Evolutionary conservation across 1,284 basidiomycete genomes (phyloP).

Genomic region (Cryptococcus sp.): DNA sequence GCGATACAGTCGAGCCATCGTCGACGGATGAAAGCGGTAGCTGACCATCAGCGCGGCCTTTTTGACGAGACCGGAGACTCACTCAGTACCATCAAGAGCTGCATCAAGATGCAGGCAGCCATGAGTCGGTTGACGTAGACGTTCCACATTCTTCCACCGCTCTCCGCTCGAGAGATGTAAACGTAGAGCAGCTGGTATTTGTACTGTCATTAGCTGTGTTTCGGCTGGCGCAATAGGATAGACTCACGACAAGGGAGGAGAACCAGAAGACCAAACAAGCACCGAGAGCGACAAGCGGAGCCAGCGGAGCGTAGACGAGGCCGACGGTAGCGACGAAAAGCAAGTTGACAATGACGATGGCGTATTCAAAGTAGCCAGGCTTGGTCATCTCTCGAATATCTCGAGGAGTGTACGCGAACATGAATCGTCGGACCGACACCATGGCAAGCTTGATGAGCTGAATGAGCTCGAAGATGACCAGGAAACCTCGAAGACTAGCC

Average conservation of each 20-base stretch:
- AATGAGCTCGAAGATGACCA: constrained; percentile 89
- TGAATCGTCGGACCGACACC: constrained; percentile 74
- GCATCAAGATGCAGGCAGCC: constrained; percentile 70
- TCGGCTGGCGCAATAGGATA: constrained; percentile 59
- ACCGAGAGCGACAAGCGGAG: constrained; percentile 65
- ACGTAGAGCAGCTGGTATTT: constrained; percentile 95
- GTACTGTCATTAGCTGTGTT: constrained; percentile 52
- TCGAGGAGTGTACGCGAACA: constrained; percentile 92
- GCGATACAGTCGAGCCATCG: constrained; percentile 55
- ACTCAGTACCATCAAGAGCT: constrained; percentile 80
- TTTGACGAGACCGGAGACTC: constrained; percentile 39
- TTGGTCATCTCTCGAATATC: constrained; percentile 95
- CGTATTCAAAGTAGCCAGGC: constrained; percentile 81
- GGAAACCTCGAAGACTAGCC: constrained; percentile 76
- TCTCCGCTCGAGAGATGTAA: constrained; percentile 77
- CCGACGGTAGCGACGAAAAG: constrained; percentile 83
- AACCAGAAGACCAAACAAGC: constrained; percentile 75
- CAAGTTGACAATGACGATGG: constrained; percentile 49
- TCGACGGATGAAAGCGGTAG: constrained; percentile 74
- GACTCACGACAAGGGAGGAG: constrained; percentile 40
- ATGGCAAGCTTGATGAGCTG: constrained; percentile 87
- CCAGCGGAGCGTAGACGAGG: constrained; percentile 83
- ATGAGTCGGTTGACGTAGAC: constrained; percentile 80
- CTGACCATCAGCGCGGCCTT: constrained; percentile 45
- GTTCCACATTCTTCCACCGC: constrained; percentile 90